Percentiles rank a stretch among this genome's conserved stretches.
phyloP scores from a whole-genome alignment of 176 grass and related monocot species.

The Ensete ventricosum region DNA sequence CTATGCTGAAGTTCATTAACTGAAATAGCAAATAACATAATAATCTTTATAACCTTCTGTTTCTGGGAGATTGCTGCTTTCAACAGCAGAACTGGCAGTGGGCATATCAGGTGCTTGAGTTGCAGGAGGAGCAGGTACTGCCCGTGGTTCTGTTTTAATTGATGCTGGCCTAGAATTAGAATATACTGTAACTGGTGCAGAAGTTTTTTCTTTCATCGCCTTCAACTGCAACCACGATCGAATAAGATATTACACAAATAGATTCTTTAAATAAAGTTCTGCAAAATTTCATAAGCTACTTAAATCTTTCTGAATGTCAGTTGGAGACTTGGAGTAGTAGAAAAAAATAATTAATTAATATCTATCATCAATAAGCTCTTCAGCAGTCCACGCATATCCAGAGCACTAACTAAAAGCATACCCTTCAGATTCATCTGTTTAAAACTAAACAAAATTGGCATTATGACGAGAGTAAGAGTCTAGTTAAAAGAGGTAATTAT shows the following conservation, averaged over 20 bases:
- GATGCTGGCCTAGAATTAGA: constrained; percentile 36
- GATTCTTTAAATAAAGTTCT: neutral
- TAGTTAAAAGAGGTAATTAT: neutral
- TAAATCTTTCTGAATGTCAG: neutral
- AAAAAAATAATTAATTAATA: neutral
- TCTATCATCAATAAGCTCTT: neutral
- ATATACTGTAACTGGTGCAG: neutral
- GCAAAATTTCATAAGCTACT: neutral
- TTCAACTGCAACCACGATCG: constrained; percentile 48
- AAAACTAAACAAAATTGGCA: neutral
- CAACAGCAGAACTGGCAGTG: constrained; percentile 42
- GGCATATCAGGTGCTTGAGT: constrained; percentile 39
- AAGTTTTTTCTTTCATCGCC: constrained; percentile 54
- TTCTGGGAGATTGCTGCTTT: constrained; percentile 60
- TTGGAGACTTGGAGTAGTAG: too few relatives aligned
- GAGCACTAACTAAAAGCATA: neutral
- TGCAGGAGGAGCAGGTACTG: constrained; percentile 25
- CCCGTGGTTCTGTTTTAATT: constrained; percentile 47
- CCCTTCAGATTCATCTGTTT: neutral
- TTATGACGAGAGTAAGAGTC: neutral
- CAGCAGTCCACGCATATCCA: neutral
- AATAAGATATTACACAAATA: constrained; percentile 17
- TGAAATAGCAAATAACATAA: neutral
- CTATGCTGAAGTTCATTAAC: neutral
- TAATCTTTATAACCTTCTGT: constrained; percentile 49